Evolutionary conservation across 2,329 filamentous ascomycete genomes (phyloP).

Genomic region (Neophaeococcomyces mojaviensis): DNA sequence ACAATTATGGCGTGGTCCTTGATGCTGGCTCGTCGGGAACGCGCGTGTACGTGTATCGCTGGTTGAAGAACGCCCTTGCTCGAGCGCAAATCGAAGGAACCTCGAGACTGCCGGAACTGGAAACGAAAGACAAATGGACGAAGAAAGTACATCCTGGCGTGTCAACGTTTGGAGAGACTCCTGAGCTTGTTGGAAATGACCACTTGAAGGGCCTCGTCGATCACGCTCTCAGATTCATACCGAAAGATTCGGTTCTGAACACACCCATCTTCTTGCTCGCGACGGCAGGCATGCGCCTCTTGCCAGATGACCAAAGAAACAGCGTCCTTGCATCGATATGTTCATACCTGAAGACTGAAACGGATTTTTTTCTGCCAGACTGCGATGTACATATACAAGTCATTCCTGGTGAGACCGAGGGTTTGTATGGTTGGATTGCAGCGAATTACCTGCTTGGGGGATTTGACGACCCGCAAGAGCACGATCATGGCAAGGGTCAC

Average conservation of each 20-base stretch:
- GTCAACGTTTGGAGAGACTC: slow-evolving; percentile 76
- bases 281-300: slow-evolving; percentile 86
- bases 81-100: slow-evolving; percentile 53
- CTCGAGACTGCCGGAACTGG: slow-evolving; percentile 66
- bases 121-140: slow-evolving; percentile 78
- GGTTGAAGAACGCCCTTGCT: slow-evolving; percentile 69
- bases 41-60: slow-evolving; percentile 87
- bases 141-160: slow-evolving; percentile 93
- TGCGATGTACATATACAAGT: slow-evolving; percentile 86
- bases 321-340: slow-evolving; percentile 72
- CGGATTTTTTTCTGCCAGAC: slow-evolving; percentile 79
- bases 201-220: slow-evolving; percentile 73
- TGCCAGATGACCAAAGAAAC: slow-evolving; percentile 65
- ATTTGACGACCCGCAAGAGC: slow-evolving; percentile 66
- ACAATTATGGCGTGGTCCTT: slow-evolving; percentile 83
- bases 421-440: slow-evolving; percentile 93
- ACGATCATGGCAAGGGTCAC: slow-evolving; percentile 77
- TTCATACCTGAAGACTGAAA: slow-evolving; percentile 67
- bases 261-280: slow-evolving; percentile 94
- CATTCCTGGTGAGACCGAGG: slow-evolving; percentile 91
- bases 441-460: slow-evolving; percentile 91
- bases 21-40: slow-evolving; percentile 96
- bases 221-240: slow-evolving; percentile 73
- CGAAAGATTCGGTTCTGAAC: slow-evolving; percentile 64
- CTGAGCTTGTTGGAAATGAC: slow-evolving; percentile 68